These are phyloP conservation scores for Phytopythium sindhum DNA, from an alignment of 352 stramenopile species.

Conservation along the genomic window DNA sequence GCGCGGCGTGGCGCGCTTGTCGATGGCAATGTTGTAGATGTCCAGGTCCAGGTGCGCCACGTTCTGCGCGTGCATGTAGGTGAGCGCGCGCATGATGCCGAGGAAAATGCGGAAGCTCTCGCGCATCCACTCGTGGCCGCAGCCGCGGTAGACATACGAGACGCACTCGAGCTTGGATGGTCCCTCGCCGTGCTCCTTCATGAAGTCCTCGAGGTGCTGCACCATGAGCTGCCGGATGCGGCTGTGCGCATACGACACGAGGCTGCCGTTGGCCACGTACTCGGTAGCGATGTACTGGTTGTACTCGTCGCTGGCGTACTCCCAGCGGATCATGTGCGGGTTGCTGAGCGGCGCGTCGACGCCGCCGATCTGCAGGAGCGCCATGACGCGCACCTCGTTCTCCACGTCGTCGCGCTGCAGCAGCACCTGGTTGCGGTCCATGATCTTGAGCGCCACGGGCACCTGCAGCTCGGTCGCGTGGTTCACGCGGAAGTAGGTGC, in stretches of 20 bases:
- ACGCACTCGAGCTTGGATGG: conserved; percentile 81
- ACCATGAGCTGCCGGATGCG: conserved; percentile 69
- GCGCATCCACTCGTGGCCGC: conserved; percentile 76
- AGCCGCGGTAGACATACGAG: conserved; percentile 68
- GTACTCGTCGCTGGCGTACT: conserved; percentile 58
- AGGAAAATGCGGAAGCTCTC: conserved; percentile 68
- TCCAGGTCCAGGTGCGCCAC: conserved; percentile 82
- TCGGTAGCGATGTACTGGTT: conserved; percentile 86
- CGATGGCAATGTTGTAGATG: conserved; percentile 84
- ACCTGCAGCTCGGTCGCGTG: conserved; percentile 41
- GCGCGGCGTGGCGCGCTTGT: conserved; percentile 42
- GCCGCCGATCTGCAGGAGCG: conserved; percentile 68
- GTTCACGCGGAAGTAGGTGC: conserved; percentile 66
- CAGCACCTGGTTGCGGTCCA: conserved; percentile 69
- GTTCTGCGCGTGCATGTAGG: conserved; percentile 75
- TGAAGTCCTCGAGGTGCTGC: conserved; percentile 66
- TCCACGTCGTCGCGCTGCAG: conserved; percentile 79
- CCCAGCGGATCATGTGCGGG: conserved; percentile 75
- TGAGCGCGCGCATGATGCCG: conserved; percentile 61
- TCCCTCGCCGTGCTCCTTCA: conserved; percentile 43
- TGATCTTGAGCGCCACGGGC: conserved; percentile 76
- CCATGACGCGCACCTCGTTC: conserved; percentile 79
- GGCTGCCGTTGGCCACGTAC: conserved; percentile 75
- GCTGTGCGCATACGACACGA: conserved; percentile 69
- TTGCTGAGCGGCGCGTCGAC: conserved; percentile 71